These are phyloP conservation scores for Heterobasidion parviporum DNA, from an alignment of 1,284 basidiomycete genomes.

Conservation along the genomic window DNA sequence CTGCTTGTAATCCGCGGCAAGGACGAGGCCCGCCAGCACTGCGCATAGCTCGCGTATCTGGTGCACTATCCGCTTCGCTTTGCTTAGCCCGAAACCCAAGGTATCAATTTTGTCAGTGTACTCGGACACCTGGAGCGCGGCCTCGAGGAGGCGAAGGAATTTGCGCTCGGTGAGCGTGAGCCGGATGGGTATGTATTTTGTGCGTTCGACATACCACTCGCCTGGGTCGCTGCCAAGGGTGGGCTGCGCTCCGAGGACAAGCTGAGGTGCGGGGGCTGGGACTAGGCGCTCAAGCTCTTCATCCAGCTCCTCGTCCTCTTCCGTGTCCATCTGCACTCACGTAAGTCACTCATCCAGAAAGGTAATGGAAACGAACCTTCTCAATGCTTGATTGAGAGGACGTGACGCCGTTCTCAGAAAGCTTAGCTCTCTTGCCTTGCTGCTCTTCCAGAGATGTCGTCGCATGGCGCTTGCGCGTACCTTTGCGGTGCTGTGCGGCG, in stretches of 20 bases:
- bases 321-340: slow-evolving; percentile 30
- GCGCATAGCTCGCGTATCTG: slow-evolving; percentile 79
- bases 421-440: slow-evolving; percentile 17
- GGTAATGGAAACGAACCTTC: slow-evolving; percentile 14
- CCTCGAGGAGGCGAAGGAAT: slow-evolving; percentile 71
- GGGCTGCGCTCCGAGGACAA: slow-evolving; percentile 39
- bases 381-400: slow-evolving; percentile 14
- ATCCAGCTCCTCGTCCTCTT: slow-evolving; percentile 40
- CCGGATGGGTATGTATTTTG: slow-evolving; percentile 71
- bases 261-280: slow-evolving; percentile 21
- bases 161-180: slow-evolving; percentile 68
- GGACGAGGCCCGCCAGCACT: slow-evolving; percentile 69
- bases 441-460: slow-evolving; percentile 36
- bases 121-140: slow-evolving; percentile 72
- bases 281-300: slow-evolving; percentile 25
- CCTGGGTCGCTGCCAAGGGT: slow-evolving; percentile 51
- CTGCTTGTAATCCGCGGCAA: slow-evolving; percentile 75
- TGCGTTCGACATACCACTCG: slow-evolving; percentile 74
- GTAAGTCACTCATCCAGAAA: background rate
- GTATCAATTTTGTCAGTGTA: slow-evolving; percentile 83
- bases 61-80: slow-evolving; percentile 72
- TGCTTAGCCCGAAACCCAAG: slow-evolving; percentile 62
- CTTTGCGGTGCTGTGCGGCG: slow-evolving; percentile 73
- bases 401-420: slow-evolving; percentile 14
- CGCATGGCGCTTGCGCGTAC: slow-evolving; percentile 57